These are phyloP conservation scores for Clonostachys sp. DNA, from an alignment of 2,329 filamentous ascomycete species.

Conservation along the genomic window DNA sequence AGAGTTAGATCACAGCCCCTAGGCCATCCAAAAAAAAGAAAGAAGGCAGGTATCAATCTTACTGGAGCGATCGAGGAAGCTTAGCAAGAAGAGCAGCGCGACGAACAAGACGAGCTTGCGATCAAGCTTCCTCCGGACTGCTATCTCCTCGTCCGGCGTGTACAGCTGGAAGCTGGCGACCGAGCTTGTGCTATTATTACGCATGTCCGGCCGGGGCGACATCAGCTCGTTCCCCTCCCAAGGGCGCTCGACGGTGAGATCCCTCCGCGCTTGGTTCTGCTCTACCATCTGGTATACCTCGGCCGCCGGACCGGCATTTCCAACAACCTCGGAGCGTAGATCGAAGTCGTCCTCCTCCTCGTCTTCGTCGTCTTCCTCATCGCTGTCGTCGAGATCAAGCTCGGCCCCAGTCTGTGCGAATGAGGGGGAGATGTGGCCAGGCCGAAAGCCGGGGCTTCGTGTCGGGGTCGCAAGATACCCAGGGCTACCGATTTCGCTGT, in stretches of 20 bases:
- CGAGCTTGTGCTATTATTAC: conserved; percentile 12
- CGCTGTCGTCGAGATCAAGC: conserved; percentile 8
- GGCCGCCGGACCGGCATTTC: background rate
- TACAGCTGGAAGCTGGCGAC: conserved; percentile 34
- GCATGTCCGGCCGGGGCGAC: background rate
- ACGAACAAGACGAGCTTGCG: conserved; percentile 74
- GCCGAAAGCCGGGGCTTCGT: conserved; percentile 10
- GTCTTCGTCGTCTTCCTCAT: conserved; percentile 3
- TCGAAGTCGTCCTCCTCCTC: conserved; percentile 8
- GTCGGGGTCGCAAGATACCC: conserved; percentile 1
- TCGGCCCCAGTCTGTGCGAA: conserved; percentile 31
- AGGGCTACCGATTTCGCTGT: conserved; percentile 13
- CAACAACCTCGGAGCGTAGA: background rate
- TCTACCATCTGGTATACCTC: conserved; percentile 2
- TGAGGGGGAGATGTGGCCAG: conserved; percentile 11
- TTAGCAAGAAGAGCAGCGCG: conserved; percentile 76
- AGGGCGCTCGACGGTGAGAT: background rate
- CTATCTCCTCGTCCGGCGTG: conserved; percentile 64
- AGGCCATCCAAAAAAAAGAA: background rate
- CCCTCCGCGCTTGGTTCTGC: background rate
- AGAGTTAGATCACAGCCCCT: background rate
- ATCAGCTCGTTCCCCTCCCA: background rate
- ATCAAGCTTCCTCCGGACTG: conserved; percentile 73
- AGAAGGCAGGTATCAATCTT: conserved; percentile 17
- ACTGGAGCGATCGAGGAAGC: conserved; percentile 85